phyloP scores from a whole-genome alignment of 2,329 filamentous ascomycete genomes.

The Penicillium sp. region DNA sequence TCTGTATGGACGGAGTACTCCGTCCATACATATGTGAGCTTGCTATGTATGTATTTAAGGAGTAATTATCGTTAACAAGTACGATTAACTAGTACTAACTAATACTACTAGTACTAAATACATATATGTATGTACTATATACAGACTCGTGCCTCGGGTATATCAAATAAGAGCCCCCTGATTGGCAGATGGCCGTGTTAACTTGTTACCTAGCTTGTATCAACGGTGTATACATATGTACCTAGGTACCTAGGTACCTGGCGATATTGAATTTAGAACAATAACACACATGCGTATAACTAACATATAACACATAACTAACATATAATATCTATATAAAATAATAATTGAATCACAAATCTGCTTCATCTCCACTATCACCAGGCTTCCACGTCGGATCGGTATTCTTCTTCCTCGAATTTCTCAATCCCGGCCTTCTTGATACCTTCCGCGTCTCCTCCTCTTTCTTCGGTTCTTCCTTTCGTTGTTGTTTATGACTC shows the following conservation, averaged over 20 bases:
- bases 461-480: not conserved
- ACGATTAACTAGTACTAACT: too few relatives aligned
- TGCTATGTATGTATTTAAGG: not conserved
- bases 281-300: too few relatives aligned
- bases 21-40: too few relatives aligned
- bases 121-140: not conserved
- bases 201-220: constrained; percentile 3
- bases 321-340: too few relatives aligned
- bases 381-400: constrained; percentile 4
- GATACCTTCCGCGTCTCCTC: not conserved
- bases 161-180: constrained; percentile 10
- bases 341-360: not conserved
- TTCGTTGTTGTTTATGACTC: not conserved
- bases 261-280: not conserved
- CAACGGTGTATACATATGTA: not conserved
- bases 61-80: not conserved
- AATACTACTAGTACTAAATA: not conserved
- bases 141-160: constrained; percentile 3
- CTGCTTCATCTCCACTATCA: not conserved
- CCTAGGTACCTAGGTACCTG: too few relatives aligned
- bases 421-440: not conserved
- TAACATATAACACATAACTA: too few relatives aligned
- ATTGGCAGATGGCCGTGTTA: constrained; percentile 5
- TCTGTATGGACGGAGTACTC: not conserved
- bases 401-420: not conserved